Evolutionary conservation across 208 protist genomes (phyloP), one percentile per base, ranked within the genome.

Genomic region (Trypanosoma grayi): DNA sequence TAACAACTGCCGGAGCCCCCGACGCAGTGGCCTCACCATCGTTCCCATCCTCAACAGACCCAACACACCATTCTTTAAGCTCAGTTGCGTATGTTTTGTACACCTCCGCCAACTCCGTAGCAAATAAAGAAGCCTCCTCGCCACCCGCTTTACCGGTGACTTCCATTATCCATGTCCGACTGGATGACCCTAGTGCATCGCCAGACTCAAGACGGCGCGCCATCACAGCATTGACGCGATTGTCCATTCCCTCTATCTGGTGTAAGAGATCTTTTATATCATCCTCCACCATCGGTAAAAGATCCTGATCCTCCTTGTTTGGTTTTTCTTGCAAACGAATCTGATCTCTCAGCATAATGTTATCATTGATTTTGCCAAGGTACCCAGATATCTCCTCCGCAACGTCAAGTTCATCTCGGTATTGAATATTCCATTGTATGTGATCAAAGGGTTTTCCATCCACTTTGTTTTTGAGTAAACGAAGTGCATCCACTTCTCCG

Each of bases 51-150:
- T 60, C 57, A 47, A 8, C 50, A n/a, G 20, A 55, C 34, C 60
- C 73, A 53, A 61, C 48, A 41, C 45, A 27, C 48, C 53, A 70
- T 25, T 30, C 50, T 30, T 60, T 64, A 40, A 77, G 59, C 16
- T 88, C 74, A 0, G 25, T 71, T 8, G 79, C 72, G 57, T 96
- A 96, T 7, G 63, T 53, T 55, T 73, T 79, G 51, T 86, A 79
- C 73, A 93, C 79, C 45, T 92, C 90, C 5, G 75, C 63, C 46
- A 96, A 64, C 60, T 96, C 90, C 0, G 60, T 59, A n/a, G 90
- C 90, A 67, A 96, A 96, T 13, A 93, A 75, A 2, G 70, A 76
- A 13, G 90, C 90, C 73, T 96, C 90, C 47, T 88, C 83, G 20
- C 90, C 90, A 6, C 90, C 90, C 5, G 90, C 90, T 52, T 87